These are phyloP conservation scores for Fusarium solani-melongenae DNA, from an alignment of 2,329 filamentous ascomycete species.

Conservation along the genomic window DNA sequence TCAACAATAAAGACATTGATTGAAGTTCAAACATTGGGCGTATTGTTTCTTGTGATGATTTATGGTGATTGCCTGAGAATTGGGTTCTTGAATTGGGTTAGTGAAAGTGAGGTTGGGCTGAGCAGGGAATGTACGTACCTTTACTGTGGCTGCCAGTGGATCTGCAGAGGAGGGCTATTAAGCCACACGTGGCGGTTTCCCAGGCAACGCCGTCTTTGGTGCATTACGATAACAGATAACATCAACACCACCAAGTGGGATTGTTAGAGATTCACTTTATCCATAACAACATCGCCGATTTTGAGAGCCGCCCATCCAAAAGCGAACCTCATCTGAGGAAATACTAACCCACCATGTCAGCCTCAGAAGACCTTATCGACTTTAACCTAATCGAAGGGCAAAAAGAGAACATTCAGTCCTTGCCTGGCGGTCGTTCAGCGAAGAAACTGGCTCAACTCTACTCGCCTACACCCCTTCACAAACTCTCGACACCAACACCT, in stretches of 20 bases:
- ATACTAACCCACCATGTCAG: slow-evolving; percentile 57
- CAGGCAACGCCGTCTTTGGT: slow-evolving; percentile 32
- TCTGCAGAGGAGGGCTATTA: neutral
- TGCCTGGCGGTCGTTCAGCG: slow-evolving; percentile 88
- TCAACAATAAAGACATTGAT: slow-evolving; percentile 37
- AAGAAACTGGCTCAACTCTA: slow-evolving; percentile 87
- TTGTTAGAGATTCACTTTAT: slow-evolving; percentile 10
- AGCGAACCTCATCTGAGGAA: slow-evolving; percentile 27
- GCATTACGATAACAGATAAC: slow-evolving; percentile 32
- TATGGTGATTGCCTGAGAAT: neutral
- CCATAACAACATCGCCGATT: slow-evolving; percentile 21
- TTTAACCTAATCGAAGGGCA: slow-evolving; percentile 96
- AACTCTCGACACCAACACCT: slow-evolving; percentile 71
- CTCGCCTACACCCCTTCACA: slow-evolving; percentile 72
- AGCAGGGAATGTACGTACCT: neutral
- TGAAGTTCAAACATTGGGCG: slow-evolving; percentile 23
- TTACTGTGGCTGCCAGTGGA: neutral
- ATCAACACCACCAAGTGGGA: slow-evolving; percentile 28
- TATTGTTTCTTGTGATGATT: neutral
- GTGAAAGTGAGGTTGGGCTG: neutral
- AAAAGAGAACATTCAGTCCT: slow-evolving; percentile 97
- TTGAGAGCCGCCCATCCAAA: slow-evolving; percentile 19
- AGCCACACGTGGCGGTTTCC: slow-evolving; percentile 40
- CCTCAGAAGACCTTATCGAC: slow-evolving; percentile 67
- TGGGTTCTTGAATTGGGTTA: neutral